Conservation (phyloP, 495 filamentous ascomycete species). For the Aspergillus bridgeri region DNA sequence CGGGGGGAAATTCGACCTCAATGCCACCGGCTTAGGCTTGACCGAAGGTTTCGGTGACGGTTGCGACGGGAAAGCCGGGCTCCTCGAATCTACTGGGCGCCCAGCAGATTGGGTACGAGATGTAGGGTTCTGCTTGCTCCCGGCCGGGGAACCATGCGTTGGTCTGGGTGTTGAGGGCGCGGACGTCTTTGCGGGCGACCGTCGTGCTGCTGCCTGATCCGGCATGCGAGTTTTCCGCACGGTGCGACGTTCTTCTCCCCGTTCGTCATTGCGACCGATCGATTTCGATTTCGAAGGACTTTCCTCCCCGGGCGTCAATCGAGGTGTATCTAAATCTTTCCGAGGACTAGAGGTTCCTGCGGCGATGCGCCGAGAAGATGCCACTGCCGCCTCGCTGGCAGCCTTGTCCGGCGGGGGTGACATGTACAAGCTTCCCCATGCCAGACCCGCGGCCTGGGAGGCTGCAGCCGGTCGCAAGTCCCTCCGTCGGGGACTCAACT, state of each 20-base stretch:
- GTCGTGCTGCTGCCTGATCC: constrained; percentile 3
- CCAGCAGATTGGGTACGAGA: constrained; percentile 12
- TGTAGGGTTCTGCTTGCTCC: constrained; percentile 4
- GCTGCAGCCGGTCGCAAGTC: constrained; percentile 58
- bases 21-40: constrained; percentile 34
- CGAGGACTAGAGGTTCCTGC: constrained; percentile 25
- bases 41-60: constrained; percentile 33
- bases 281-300: neutral
- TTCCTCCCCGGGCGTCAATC: constrained; percentile 6
- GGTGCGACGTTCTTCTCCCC: constrained; percentile 24
- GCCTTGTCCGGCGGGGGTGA: constrained; percentile 31
- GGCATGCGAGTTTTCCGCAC: constrained; percentile 30
- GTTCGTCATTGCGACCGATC: constrained; percentile 5
- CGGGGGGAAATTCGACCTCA: constrained; percentile 29
- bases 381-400: constrained; percentile 33
- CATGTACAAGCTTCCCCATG: constrained; percentile 64
- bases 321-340: constrained; percentile 22
- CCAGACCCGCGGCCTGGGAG: constrained; percentile 85
- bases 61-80: constrained; percentile 14
- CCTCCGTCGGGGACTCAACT: constrained; percentile 31
- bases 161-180: constrained; percentile 11
- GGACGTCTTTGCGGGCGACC: constrained; percentile 11
- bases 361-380: constrained; percentile 30
- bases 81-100: constrained; percentile 22
- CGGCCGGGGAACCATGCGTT: constrained; percentile 4